Evolutionary conservation across 306 rosid species (phyloP), one percentile per base, ranked within the genome.

Genomic region (Cicer bijugum): DNA sequence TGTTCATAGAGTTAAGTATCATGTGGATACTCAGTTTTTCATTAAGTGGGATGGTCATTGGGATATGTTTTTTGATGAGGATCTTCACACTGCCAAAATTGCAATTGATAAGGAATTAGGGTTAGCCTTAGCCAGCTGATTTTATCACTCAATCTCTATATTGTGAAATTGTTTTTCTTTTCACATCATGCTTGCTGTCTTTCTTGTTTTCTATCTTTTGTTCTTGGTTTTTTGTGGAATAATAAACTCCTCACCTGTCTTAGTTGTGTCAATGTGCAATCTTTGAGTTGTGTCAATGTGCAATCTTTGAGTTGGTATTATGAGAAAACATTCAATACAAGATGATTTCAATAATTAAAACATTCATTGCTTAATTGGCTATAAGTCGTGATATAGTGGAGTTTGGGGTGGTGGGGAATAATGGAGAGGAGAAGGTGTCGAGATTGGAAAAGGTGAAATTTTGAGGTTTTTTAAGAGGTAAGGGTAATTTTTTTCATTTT

Each of bases 1-100:
- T 78, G 93, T 90, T 52, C 98, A 92, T 42, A 74, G 97, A 37
- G 98, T 93, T 6, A 85, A 85, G 76, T 93, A 90, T 66, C 53
- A 87, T 1, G 96, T 86, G 43, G 97, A 89, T 9, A 90, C 98
- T 4, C 82, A 90, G 77, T 93, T 93, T 17, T 93, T 93, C 79
- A 93, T 93, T 63, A 93, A 85, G 75, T 93, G 98, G 98, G 98
- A 93, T 80, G 97, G 98, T 0, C 87, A 86, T 1, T 93, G 97
- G 98, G 97, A 93, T 43, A 85, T 90, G 91, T 87, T 93, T 81
- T 90, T 93, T 63, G 96, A 90, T 10, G 97, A 93, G 75, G 97
- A 90, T 75, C 85, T 90, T 46, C 78, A 82, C 1, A 16, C 90
- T 74, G 96, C 89, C 0, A 76, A 83, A 40, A 73, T 23, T 2